Percentiles rank a stretch among this genome's conserved stretches.
Conservation (phyloP, 306 rosid species). For the Vicia sativa region DNA sequence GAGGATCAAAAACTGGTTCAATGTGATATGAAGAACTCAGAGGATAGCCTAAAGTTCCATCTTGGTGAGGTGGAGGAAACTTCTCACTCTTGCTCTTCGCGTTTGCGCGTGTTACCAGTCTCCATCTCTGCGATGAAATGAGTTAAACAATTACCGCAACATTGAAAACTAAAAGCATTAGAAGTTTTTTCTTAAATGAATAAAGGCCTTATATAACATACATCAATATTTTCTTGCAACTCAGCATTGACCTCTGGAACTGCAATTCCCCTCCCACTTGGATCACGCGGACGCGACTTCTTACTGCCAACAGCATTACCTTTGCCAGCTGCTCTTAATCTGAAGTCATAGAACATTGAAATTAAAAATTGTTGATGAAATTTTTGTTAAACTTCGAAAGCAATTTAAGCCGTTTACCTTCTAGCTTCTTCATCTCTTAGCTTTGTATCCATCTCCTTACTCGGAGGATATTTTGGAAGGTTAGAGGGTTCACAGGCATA, state of each 20-base stretch:
- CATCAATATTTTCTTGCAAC: constrained; percentile 90
- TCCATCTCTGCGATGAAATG: constrained; percentile 73
- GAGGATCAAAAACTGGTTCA: constrained; percentile 83
- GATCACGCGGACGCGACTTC: constrained; percentile 78
- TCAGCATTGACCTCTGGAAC: constrained; percentile 95
- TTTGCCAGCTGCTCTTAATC: constrained; percentile 82
- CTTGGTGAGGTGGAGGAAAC: constrained; percentile 99
- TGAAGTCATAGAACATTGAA: constrained; percentile 48
- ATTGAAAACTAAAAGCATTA: background rate
- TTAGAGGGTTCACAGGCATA: constrained; percentile 89
- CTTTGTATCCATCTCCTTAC: constrained; percentile 91
- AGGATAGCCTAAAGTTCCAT: constrained; percentile 93
- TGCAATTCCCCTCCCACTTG: constrained; percentile 71
- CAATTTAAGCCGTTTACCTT: constrained; percentile 54
- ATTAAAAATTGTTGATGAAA: constrained; percentile 30
- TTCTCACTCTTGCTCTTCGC: constrained; percentile 99
- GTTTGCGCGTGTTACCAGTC: constrained; percentile 85
- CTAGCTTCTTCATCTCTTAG: constrained; percentile 83
- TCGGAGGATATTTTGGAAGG: constrained; percentile 92
- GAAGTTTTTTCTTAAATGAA: constrained; percentile 12
- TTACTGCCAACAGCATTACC: constrained; percentile 69
- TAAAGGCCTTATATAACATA: constrained; percentile 46
- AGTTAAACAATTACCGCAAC: constrained; percentile 2
- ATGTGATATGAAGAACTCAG: constrained; percentile 83
- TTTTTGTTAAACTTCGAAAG: constrained; percentile 20